Conservation (phyloP, 2,329 filamentous ascomycete species). For the Knufia fluminis region DNA sequence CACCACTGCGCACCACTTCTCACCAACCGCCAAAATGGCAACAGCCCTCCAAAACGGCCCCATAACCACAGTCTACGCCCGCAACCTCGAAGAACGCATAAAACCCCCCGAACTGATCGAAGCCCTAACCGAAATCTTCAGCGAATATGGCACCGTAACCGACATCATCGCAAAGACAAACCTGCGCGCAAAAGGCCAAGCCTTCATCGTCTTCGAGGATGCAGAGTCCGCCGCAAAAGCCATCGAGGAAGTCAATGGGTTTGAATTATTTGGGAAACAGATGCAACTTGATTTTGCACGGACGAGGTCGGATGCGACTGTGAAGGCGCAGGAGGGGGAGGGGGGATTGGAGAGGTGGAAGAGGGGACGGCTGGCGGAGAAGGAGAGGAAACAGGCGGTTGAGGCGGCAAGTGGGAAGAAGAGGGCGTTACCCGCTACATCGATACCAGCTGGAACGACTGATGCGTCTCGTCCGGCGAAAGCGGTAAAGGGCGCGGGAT, state of each 20-base stretch:
- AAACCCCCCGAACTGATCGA: slow-evolving; percentile 69
- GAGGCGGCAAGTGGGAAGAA: slow-evolving; percentile 72
- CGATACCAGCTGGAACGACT: slow-evolving; percentile 39
- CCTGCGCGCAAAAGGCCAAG: slow-evolving; percentile 86
- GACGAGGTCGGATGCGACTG: slow-evolving; percentile 77
- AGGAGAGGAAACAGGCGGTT: slow-evolving; percentile 73
- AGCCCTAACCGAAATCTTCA: slow-evolving; percentile 68
- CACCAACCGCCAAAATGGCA: not conserved
- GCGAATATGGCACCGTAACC: slow-evolving; percentile 75
- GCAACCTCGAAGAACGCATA: slow-evolving; percentile 86
- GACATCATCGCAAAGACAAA: slow-evolving; percentile 85
- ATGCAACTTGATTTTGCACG: slow-evolving; percentile 78
- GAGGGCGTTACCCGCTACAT: slow-evolving; percentile 43
- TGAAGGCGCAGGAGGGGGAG: slow-evolving; percentile 60
- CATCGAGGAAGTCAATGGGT: slow-evolving; percentile 82
- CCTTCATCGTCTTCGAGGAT: slow-evolving; percentile 83
- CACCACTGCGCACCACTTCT: too few relatives aligned
- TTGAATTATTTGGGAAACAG: slow-evolving; percentile 83
- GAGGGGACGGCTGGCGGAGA: slow-evolving; percentile 72
- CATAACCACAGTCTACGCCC: slow-evolving; percentile 33
- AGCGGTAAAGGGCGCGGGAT: slow-evolving; percentile 59
- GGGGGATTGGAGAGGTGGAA: slow-evolving; percentile 87
- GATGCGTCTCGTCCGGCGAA: slow-evolving; percentile 41
- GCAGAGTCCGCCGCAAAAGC: slow-evolving; percentile 70
- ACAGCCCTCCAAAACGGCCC: slow-evolving; percentile 7